Conservation (phyloP, 192 early-diverging fungal genomes). For the Coemansia sp. region DNA sequence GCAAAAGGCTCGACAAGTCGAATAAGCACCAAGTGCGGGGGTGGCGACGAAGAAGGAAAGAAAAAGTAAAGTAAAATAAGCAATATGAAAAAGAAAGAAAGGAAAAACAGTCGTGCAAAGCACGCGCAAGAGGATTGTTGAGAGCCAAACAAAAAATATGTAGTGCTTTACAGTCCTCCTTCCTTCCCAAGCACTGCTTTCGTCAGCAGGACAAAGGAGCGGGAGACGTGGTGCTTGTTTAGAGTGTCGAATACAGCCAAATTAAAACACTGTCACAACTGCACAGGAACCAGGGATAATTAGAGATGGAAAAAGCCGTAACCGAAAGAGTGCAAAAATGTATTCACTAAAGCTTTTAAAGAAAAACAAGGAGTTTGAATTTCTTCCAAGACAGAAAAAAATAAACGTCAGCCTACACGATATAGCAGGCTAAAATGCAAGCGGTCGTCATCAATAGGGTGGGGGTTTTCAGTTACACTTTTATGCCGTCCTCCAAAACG, state of each 20-base stretch:
- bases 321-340: not conserved
- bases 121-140: not conserved
- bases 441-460: not conserved
- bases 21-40: slow-evolving; percentile 13
- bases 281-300: not conserved
- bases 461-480: not conserved
- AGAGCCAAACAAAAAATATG: not conserved
- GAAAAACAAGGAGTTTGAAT: not conserved
- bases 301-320: not conserved
- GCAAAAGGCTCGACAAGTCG: not conserved
- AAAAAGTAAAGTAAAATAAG: slow-evolving; percentile 3
- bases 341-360: no score
- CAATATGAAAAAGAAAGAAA: not conserved
- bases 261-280: not conserved
- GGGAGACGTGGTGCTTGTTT: not conserved
- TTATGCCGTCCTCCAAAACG: not conserved
- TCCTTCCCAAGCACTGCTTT: not conserved
- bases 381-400: not conserved
- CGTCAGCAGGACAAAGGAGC: not conserved
- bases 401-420: not conserved
- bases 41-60: not conserved
- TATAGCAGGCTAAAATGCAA: not conserved
- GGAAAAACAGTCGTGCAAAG: not conserved
- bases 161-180: not conserved
- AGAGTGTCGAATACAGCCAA: not conserved